A percentile compares a stretch with the other conserved stretches of the same genome.
These are phyloP conservation scores for Solanum pennellii DNA, from an alignment of 257 asterid species.

Conservation along the genomic window DNA sequence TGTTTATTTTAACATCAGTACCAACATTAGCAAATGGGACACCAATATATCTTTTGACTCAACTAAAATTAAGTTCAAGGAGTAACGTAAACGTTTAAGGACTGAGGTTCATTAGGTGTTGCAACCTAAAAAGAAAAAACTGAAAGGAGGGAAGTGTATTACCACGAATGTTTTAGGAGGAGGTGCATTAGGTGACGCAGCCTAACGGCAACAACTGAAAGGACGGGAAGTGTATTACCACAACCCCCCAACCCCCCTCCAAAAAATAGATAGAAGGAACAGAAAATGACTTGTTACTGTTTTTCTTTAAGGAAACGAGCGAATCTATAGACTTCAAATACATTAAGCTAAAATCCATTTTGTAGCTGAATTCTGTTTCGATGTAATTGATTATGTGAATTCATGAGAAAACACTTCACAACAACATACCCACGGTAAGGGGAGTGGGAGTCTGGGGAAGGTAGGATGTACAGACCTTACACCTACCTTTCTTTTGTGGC, in stretches of 20 bases:
- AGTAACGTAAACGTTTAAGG: neutral
- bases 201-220: neutral
- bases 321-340: neutral
- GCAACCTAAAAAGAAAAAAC: neutral
- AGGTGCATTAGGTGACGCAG: neutral
- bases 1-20: neutral
- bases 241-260: neutral
- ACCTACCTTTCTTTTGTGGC: neutral
- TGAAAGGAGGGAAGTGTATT: neutral
- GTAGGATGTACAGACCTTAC: neutral
- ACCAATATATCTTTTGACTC: neutral
- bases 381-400: neutral
- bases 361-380: neutral
- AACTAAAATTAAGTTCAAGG: neutral
- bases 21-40: neutral
- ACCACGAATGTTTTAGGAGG: neutral
- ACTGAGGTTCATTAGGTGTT: neutral
- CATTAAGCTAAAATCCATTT: neutral
- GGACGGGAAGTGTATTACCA: neutral
- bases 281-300: neutral
- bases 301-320: neutral
- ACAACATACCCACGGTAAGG: neutral
- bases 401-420: neutral
- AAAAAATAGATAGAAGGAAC: neutral
- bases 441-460: neutral